Percentiles rank a stretch among this genome's conserved stretches.
Evolutionary conservation across 805 yeast species (phyloP).

Genomic region (Metschnikowia dekortorum): DNA sequence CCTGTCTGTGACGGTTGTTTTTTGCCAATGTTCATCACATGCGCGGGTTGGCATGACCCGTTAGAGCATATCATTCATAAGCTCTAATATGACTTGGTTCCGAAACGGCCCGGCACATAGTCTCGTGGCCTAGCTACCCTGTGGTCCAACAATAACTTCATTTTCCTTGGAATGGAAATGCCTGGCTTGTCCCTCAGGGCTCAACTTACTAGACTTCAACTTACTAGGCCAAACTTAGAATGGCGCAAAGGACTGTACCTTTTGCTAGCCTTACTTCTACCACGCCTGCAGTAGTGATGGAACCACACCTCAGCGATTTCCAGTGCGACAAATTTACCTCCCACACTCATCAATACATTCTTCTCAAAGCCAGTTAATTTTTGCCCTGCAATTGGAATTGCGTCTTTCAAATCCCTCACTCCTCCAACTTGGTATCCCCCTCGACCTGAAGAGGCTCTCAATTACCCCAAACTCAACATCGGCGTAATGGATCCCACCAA

Average conservation of each 20-base stretch:
- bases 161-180: no score
- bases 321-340: slow-evolving; percentile 1
- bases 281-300: not conserved
- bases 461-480: not conserved
- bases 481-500: slow-evolving; percentile 80
- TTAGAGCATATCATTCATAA: not conserved
- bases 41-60: not conserved
- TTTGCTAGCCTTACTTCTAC: not conserved
- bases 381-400: not conserved
- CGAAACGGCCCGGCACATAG: not conserved
- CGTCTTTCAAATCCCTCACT: not conserved
- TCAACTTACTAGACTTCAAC: not conserved
- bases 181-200: no score
- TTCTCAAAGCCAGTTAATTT: not conserved
- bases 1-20: slow-evolving; percentile 87
- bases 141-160: no score
- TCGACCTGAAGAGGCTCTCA: no score
- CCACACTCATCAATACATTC: not conserved
- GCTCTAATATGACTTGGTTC: not conserved
- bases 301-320: not conserved
- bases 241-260: not conserved
- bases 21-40: not conserved
- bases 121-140: not conserved
- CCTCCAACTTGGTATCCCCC: not conserved
- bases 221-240: not conserved